Evolutionary conservation across 1,139 yeast species (phyloP), one percentile per base, ranked within the genome.

Genomic region (Pichia sp.): DNA sequence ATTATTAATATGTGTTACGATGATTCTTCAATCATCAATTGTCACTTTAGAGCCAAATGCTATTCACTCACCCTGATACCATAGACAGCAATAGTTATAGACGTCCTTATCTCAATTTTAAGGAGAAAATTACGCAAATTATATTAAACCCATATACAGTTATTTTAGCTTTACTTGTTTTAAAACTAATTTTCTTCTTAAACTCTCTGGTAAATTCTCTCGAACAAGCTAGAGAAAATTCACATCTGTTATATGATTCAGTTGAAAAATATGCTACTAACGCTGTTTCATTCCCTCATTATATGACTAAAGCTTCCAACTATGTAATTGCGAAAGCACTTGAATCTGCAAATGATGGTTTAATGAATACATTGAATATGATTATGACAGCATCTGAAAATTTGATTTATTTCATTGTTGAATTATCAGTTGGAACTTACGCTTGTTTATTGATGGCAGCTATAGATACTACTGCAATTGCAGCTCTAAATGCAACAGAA

Each of bases 391-490:
- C 79, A 0, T 64, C 80, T 12, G 80, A 84, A 51, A 69, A 72
- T 35, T 50, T 88, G 28, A 58, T 84, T 0, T 54, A 76, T 10
- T 88, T 91, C 55, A 67, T 77, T 20, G 62, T 91, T 15, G 88
- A 85, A 33, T 54, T 89, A 48, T 72, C 83, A 39, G 62, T 88
- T 8, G 97, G 96, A 0, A 89, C 97, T 0, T 84, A 84, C 60
- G 79, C 84, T 0, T 91, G 98, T 61, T 65, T 91, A 20, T 60
- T 86, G 7, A 77, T 84, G 0, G 80, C 93, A 5, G 74, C 89
- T 0, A 66, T 88, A 8, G 78, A 76, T 50, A 85, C 91, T 2
- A 71, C 85, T 0, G 81, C 82, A 1, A 78, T 77, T 48, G 76
- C 78, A 32, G 94, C 94, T 0, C 60, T 83, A 2, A 84, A 85